phyloP scores from a whole-genome alignment of 2,329 filamentous ascomycete genomes.

The Metarhizium album region DNA sequence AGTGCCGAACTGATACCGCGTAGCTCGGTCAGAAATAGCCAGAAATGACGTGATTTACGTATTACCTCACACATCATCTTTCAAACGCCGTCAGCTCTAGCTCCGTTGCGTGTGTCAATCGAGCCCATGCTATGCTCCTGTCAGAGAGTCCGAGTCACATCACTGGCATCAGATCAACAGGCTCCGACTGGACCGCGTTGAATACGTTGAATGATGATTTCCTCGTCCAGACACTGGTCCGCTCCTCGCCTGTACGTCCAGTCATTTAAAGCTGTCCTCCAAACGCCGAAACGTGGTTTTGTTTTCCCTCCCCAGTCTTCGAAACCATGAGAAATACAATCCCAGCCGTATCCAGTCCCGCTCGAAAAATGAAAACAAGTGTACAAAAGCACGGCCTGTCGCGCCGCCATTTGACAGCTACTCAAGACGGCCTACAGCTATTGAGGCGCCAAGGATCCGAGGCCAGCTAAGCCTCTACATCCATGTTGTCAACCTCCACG shows the following conservation, averaged over 20 bases:
- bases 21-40: too few relatives aligned
- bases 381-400: neutral
- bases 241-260: neutral
- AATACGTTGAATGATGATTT: neutral
- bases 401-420: neutral
- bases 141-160: neutral
- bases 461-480: conserved; percentile 23
- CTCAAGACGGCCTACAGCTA: neutral
- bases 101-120: too few relatives aligned
- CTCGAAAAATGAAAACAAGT: neutral
- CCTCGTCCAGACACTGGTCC: neutral
- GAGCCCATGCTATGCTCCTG: too few relatives aligned
- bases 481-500: conserved; percentile 32
- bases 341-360: neutral
- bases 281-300: neutral
- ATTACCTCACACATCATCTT: too few relatives aligned
- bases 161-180: neutral
- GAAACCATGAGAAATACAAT: neutral
- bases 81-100: too few relatives aligned
- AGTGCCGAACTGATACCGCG: too few relatives aligned
- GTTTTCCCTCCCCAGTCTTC: neutral
- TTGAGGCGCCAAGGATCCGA: neutral
- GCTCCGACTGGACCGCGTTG: neutral
- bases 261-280: neutral
- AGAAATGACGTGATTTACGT: too few relatives aligned